These are phyloP conservation scores for Brassica nigra DNA, from an alignment of 345 rosid genomes.

Conservation along the genomic window DNA sequence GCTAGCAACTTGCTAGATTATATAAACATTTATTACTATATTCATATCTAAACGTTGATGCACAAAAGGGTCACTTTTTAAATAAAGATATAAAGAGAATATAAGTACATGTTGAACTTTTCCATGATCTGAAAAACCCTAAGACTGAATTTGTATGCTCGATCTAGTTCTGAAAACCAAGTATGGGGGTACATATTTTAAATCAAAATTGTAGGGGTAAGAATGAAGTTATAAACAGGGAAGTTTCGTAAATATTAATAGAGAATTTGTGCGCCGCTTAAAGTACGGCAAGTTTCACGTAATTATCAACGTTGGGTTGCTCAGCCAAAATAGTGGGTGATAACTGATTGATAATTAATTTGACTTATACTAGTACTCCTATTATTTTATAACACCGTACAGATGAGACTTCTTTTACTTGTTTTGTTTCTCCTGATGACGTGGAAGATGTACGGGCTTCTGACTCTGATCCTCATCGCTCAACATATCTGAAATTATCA, in stretches of 20 bases:
- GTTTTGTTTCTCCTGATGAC: background rate
- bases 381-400: slow-evolving; percentile 33
- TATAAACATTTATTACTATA: background rate
- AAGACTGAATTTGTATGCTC: background rate
- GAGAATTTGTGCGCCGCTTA: background rate
- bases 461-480: slow-evolving; percentile 35
- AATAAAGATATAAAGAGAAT: too few species aligned
- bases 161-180: background rate
- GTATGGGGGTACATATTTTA: too few species aligned
- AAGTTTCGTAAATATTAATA: background rate
- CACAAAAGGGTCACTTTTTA: too few species aligned
- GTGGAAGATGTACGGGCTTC: slow-evolving; percentile 40
- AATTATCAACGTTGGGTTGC: slow-evolving; percentile 30
- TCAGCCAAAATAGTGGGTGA: slow-evolving; percentile 24
- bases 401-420: slow-evolving; percentile 2
- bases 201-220: too few species aligned
- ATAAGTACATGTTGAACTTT: too few species aligned
- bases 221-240: background rate
- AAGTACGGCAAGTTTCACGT: slow-evolving; percentile 29
- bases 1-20: background rate
- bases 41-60: too few species aligned
- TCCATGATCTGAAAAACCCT: too few species aligned
- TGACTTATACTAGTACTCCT: slow-evolving; percentile 19
- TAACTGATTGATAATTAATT: slow-evolving; percentile 25
- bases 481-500: slow-evolving; percentile 12